phyloP scores from a whole-genome alignment of 306 rosid genomes.

The Trichosanthes cucumerina region DNA sequence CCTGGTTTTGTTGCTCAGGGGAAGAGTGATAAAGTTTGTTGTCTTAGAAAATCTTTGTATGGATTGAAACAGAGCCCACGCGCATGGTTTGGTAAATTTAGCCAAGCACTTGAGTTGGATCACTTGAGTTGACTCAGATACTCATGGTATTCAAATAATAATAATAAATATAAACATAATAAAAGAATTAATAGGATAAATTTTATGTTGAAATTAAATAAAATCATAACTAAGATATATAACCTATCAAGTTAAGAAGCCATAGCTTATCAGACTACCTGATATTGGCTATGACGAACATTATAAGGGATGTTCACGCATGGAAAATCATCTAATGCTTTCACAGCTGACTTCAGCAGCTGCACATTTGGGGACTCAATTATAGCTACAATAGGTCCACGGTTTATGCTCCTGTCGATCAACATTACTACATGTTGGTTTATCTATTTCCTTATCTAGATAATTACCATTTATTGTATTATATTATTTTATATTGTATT shows the following conservation, averaged over 20 bases:
- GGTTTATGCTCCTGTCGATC: conserved; percentile 50
- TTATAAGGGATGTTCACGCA: conserved; percentile 78
- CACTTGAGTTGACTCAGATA: too few relatives aligned
- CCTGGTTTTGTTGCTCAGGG: too few relatives aligned
- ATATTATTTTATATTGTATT: too few relatives aligned
- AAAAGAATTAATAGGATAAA: neutral
- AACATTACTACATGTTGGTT: conserved; percentile 18
- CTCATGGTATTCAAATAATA: too few relatives aligned
- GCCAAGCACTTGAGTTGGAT: too few relatives aligned
- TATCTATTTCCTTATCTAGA: too few relatives aligned
- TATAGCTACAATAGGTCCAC: conserved; percentile 76
- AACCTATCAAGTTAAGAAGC: neutral
- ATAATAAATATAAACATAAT: too few relatives aligned
- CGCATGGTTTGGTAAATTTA: too few relatives aligned
- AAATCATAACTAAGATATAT: neutral
- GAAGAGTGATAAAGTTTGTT: too few relatives aligned
- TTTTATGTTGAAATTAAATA: neutral
- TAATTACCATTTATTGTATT: too few relatives aligned
- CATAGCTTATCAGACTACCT: conserved; percentile 34
- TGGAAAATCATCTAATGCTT: conserved; percentile 71
- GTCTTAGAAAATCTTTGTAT: too few relatives aligned
- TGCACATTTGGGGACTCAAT: conserved; percentile 79
- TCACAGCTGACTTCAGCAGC: conserved; percentile 46
- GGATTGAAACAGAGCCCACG: too few relatives aligned
- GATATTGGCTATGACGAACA: conserved; percentile 90